These are phyloP conservation scores for Erucastrum elatum DNA, from an alignment of 345 rosid genomes.

Conservation along the genomic window DNA sequence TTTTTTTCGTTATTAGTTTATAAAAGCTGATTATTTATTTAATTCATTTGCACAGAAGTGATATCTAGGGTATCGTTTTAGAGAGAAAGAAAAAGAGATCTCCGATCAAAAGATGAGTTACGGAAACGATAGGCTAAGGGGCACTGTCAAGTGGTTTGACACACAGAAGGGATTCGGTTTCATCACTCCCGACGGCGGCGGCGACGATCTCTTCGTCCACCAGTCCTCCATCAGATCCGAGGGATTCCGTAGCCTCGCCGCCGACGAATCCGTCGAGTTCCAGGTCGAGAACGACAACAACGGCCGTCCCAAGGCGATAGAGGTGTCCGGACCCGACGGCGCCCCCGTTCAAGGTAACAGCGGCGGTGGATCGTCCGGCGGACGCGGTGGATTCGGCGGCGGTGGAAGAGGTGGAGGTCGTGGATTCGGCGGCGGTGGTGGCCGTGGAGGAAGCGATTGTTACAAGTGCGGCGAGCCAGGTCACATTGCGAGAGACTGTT, in stretches of 20 bases:
- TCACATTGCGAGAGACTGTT: slow-evolving; percentile 36
- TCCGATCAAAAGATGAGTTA: slow-evolving; percentile 24
- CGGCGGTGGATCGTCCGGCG: slow-evolving; percentile 34
- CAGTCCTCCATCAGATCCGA: slow-evolving; percentile 79
- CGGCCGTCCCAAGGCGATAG: slow-evolving; percentile 71
- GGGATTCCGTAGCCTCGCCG: slow-evolving; percentile 70
- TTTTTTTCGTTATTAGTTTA: neutral
- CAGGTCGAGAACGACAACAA: slow-evolving; percentile 43
- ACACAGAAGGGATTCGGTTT: slow-evolving; percentile 86
- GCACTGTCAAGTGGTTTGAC: slow-evolving; percentile 76
- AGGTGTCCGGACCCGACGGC: slow-evolving; percentile 69
- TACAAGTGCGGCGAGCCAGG: slow-evolving; percentile 38
- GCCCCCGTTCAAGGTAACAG: slow-evolving; percentile 31
- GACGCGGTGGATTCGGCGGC: slow-evolving; percentile 27
- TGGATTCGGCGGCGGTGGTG: slow-evolving; percentile 20
- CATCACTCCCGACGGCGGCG: slow-evolving; percentile 75
- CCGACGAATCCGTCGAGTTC: slow-evolving; percentile 69
- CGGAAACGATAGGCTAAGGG: slow-evolving; percentile 34
- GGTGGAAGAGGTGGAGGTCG: slow-evolving; percentile 33
- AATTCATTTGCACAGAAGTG: neutral
- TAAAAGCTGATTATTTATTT: neutral
- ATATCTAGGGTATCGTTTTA: slow-evolving; percentile 30
- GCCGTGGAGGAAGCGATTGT: slow-evolving; percentile 29
- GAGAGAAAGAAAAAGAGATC: neutral
- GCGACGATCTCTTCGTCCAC: slow-evolving; percentile 86